A percentile compares a stretch with the other conserved stretches of the same genome.
Evolutionary conservation across 192 early-diverging fungal genomes (phyloP).

Genomic region (Kickxella alabastrina): DNA sequence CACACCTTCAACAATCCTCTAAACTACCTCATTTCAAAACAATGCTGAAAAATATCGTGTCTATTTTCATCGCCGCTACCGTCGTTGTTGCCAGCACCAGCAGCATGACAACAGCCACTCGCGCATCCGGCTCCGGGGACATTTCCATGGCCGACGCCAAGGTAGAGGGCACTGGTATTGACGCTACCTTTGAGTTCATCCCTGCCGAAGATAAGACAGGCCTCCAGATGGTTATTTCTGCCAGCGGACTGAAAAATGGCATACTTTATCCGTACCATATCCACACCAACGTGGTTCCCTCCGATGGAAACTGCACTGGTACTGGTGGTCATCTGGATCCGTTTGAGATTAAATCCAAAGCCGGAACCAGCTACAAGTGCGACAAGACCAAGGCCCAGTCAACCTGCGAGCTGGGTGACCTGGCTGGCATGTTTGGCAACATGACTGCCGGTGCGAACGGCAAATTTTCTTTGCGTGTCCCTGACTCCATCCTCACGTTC

Average conservation of each 20-base stretch:
- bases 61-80: slow-evolving; percentile 13
- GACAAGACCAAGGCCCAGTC: slow-evolving; percentile 8
- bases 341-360: slow-evolving; percentile 10
- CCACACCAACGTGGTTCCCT: slow-evolving; percentile 32
- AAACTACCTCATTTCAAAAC: no score
- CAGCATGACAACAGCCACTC: background rate
- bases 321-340: slow-evolving; percentile 51
- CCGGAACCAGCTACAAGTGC: slow-evolving; percentile 34
- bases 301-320: slow-evolving; percentile 48
- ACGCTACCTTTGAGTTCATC: slow-evolving; percentile 21
- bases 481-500: slow-evolving; percentile 47
- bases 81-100: slow-evolving; percentile 1
- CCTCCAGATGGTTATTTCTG: slow-evolving; percentile 23
- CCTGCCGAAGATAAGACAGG: slow-evolving; percentile 10
- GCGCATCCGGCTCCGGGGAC: background rate
- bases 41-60: slow-evolving; percentile 23
- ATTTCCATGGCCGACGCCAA: slow-evolving; percentile 12
- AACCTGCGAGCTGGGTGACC: slow-evolving; percentile 58
- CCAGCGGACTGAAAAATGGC: slow-evolving; percentile 28
- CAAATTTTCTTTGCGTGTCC: slow-evolving; percentile 12
- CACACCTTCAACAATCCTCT: no score
- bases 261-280: slow-evolving; percentile 47
- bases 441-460: slow-evolving; percentile 33
- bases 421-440: slow-evolving; percentile 56
- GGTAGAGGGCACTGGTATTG: slow-evolving; percentile 9